A percentile compares a stretch with the other conserved stretches of the same genome.
Conservation (phyloP, 768 basidiomycete genomes). For the Chlorophyllum brunneum region DNA sequence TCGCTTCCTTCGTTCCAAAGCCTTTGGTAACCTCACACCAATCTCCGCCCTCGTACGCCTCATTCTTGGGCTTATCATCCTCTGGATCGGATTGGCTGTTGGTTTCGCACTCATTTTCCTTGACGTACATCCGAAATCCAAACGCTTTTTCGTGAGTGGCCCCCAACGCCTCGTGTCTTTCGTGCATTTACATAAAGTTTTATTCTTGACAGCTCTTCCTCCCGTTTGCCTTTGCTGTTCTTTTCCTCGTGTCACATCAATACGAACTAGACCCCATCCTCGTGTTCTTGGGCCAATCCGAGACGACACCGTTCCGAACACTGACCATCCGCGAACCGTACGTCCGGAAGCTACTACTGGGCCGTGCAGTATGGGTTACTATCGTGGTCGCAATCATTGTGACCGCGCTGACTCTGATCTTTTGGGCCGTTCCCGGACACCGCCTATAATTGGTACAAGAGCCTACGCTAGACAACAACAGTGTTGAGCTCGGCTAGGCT, state of each 20-base stretch:
- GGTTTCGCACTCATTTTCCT: conserved; percentile 93
- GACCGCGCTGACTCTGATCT: conserved; percentile 81
- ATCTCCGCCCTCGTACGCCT: conserved; percentile 85
- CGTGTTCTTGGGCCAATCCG: conserved; percentile 89
- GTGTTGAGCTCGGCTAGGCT: too few relatives aligned
- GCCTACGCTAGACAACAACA: too few relatives aligned
- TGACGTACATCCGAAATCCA: conserved; percentile 88
- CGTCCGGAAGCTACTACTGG: conserved; percentile 84
- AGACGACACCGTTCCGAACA: conserved; percentile 95
- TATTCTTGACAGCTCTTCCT: conserved; percentile 73
- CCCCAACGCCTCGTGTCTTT: conserved; percentile 2
- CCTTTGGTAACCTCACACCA: conserved; percentile 96
- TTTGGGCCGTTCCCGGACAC: conserved; percentile 96
- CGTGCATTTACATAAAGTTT: conserved; percentile 15
- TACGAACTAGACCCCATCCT: conserved; percentile 97
- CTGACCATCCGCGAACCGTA: conserved; percentile 91
- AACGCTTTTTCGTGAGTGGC: conserved; percentile 87
- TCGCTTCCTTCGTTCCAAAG: conserved; percentile 92
- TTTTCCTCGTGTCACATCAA: conserved; percentile 92
- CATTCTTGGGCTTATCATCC: conserved; percentile 74
- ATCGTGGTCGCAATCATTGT: conserved; percentile 74
- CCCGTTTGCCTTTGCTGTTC: conserved; percentile 84
- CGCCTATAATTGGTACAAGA: conserved; percentile 51
- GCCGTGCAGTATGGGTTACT: conserved; percentile 89
- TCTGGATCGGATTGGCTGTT: conserved; percentile 93